Evolutionary conservation across 495 filamentous ascomycete species (phyloP).

Genomic region (Sphaerosporella brunnea): DNA sequence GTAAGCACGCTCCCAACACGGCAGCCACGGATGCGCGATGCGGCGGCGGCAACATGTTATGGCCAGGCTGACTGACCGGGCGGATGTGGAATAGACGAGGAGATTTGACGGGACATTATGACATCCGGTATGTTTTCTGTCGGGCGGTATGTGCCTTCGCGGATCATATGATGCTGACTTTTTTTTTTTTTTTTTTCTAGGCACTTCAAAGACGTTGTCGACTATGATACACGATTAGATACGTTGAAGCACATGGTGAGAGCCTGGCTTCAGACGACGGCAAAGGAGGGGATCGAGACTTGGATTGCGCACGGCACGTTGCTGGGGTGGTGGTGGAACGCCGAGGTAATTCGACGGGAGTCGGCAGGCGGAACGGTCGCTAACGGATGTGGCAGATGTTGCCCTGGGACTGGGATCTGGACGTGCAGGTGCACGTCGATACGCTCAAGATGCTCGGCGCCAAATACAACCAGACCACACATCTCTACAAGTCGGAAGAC

Average conservation of each 20-base stretch:
- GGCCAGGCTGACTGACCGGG: too few species aligned
- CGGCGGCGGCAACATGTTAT: too few species aligned
- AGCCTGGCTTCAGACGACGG: constrained; percentile 52
- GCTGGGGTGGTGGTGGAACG: constrained; percentile 87
- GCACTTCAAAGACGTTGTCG: constrained; percentile 42
- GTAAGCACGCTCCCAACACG: constrained; percentile 6
- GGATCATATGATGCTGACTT: not conserved
- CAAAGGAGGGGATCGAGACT: constrained; percentile 48
- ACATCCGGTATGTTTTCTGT: constrained; percentile 11
- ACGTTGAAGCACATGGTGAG: constrained; percentile 51
- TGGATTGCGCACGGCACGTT: constrained; percentile 83
- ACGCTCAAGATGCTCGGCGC: constrained; percentile 46
- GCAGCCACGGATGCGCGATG: too few species aligned
- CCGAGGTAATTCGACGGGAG: constrained; percentile 30
- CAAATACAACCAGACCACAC: constrained; percentile 46
- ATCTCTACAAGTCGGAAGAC: constrained; percentile 36
- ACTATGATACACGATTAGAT: constrained; percentile 44
- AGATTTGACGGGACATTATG: constrained; percentile 20
- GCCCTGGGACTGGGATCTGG: constrained; percentile 82
- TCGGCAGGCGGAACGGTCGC: not conserved
- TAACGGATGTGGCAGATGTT: constrained; percentile 36
- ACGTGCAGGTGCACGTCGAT: constrained; percentile 52
- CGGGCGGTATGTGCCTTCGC: too few species aligned
- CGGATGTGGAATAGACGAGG: constrained; percentile 9
- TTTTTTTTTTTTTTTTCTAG: not conserved